phyloP scores from a whole-genome alignment of 2,329 filamentous ascomycete species.

The Pestalotiopsis sp. region DNA sequence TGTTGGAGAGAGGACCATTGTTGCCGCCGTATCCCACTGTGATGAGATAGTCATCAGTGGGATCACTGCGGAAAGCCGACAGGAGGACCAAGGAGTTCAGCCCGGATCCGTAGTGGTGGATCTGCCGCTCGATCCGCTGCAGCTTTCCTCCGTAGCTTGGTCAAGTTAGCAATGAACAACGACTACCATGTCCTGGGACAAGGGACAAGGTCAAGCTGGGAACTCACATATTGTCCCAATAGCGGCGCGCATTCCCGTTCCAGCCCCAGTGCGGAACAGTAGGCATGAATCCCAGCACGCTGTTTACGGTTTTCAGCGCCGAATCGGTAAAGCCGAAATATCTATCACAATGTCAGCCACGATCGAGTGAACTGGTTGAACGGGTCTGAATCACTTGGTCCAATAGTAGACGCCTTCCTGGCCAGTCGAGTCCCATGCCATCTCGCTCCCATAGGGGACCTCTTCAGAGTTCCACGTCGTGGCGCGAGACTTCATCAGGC shows the following conservation, averaged over 20 bases:
- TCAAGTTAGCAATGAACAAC: neutral
- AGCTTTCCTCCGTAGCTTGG: conserved; percentile 46
- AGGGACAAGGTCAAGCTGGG: conserved; percentile 2
- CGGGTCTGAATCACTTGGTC: conserved; percentile 41
- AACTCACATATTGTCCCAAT: conserved; percentile 61
- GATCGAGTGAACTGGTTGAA: neutral
- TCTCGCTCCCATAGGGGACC: conserved; percentile 62
- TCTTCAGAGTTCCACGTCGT: conserved; percentile 50
- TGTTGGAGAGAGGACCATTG: conserved; percentile 56
- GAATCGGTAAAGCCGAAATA: conserved; percentile 54
- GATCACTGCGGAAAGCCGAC: conserved; percentile 49
- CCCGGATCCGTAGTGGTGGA: conserved; percentile 64
- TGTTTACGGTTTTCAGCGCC: conserved; percentile 52
- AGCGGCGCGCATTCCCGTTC: conserved; percentile 63
- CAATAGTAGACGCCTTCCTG: conserved; percentile 66
- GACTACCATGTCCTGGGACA: neutral
- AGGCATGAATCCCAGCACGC: conserved; percentile 59
- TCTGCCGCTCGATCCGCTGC: conserved; percentile 48
- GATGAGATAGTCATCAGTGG: conserved; percentile 51
- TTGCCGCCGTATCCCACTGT: conserved; percentile 58
- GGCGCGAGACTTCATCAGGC: conserved; percentile 52
- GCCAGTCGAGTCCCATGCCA: conserved; percentile 65
- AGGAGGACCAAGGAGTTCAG: conserved; percentile 61
- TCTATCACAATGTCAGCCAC: conserved; percentile 22
- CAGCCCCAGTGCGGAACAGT: conserved; percentile 64